phyloP scores from a whole-genome alignment of 208 protist genomes.

The Wallacemonas sp. region DNA sequence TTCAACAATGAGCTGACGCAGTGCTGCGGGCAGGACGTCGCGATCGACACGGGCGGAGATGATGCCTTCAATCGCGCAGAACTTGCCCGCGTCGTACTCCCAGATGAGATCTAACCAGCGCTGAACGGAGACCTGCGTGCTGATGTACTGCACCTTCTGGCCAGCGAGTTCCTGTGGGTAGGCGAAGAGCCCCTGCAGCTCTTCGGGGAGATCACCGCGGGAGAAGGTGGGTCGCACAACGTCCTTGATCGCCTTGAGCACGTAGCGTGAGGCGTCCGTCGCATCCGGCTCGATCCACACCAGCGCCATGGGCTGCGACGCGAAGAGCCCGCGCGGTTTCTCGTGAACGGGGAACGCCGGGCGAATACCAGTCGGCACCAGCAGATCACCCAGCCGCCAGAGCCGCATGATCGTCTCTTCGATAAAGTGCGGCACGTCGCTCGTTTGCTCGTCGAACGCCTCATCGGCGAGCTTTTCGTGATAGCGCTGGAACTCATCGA shows the following conservation, averaged over 20 bases:
- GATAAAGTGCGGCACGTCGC: slow-evolving; percentile 57
- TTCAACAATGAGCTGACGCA: slow-evolving; percentile 65
- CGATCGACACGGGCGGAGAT: slow-evolving; percentile 72
- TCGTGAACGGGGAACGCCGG: slow-evolving; percentile 47
- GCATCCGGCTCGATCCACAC: slow-evolving; percentile 52
- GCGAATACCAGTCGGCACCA: slow-evolving; percentile 74
- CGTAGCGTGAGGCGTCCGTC: slow-evolving; percentile 16
- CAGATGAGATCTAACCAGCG: slow-evolving; percentile 84
- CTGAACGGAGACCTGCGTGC: slow-evolving; percentile 59
- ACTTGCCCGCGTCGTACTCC: slow-evolving; percentile 73
- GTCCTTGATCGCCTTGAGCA: slow-evolving; percentile 65
- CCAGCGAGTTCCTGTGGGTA: slow-evolving; percentile 76
- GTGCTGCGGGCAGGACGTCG: slow-evolving; percentile 45
- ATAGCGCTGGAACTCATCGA: slow-evolving; percentile 80
- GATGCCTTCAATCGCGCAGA: slow-evolving; percentile 64
- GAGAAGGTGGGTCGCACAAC: slow-evolving; percentile 74
- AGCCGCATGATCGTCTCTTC: slow-evolving; percentile 62
- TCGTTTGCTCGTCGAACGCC: slow-evolving; percentile 50
- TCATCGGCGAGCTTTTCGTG: slow-evolving; percentile 81
- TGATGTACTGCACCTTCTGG: slow-evolving; percentile 54
- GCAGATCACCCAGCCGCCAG: slow-evolving; percentile 76
- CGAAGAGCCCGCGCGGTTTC: slow-evolving; percentile 58
- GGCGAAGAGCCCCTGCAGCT: slow-evolving; percentile 82
- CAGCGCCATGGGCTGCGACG: slow-evolving; percentile 70
- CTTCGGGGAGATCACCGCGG: slow-evolving; percentile 72